phyloP scores from a whole-genome alignment of 2,329 filamentous ascomycete genomes.

The Neoarthrinium moseri region DNA sequence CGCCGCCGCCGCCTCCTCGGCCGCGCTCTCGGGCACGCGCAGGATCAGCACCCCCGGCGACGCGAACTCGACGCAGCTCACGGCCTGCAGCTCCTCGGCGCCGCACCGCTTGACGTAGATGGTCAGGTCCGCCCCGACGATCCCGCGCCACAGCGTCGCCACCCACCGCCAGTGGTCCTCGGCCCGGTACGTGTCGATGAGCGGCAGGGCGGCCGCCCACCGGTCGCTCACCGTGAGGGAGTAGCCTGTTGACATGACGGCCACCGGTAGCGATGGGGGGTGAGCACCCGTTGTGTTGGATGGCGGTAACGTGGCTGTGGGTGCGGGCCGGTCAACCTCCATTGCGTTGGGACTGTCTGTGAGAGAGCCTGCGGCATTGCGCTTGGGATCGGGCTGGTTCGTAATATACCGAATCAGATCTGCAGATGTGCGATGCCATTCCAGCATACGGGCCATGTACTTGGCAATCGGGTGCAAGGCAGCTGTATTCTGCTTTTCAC shows the following conservation, averaged over 20 bases:
- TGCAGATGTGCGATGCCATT: constrained; percentile 74
- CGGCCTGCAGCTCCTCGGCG: constrained; percentile 10
- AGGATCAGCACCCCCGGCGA: constrained; percentile 56
- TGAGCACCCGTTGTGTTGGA: background rate
- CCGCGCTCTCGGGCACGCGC: constrained; percentile 34
- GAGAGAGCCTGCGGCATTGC: background rate
- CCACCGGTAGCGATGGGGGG: constrained; percentile 56
- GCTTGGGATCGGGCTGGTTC: constrained; percentile 15
- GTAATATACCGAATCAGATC: constrained; percentile 62
- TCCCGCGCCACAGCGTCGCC: constrained; percentile 87
- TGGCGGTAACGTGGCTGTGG: constrained; percentile 9
- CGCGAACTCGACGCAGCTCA: constrained; percentile 56
- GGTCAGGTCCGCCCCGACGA: constrained; percentile 77
- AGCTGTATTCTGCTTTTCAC: too few relatives aligned
- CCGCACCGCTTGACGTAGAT: constrained; percentile 57
- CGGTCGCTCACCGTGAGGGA: constrained; percentile 76
- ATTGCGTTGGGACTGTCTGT: background rate
- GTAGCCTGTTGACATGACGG: constrained; percentile 75
- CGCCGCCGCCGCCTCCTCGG: constrained; percentile 25
- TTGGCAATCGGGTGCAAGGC: constrained; percentile 49
- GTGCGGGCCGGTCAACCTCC: background rate
- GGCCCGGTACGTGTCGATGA: constrained; percentile 73
- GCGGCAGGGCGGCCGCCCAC: constrained; percentile 71
- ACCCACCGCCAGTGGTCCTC: constrained; percentile 98
- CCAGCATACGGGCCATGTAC: constrained; percentile 67